A percentile compares a stretch with the other conserved stretches of the same genome.
Evolutionary conservation across 2,329 filamentous ascomycete species (phyloP).

Genomic region (Dactylellina sp.): DNA sequence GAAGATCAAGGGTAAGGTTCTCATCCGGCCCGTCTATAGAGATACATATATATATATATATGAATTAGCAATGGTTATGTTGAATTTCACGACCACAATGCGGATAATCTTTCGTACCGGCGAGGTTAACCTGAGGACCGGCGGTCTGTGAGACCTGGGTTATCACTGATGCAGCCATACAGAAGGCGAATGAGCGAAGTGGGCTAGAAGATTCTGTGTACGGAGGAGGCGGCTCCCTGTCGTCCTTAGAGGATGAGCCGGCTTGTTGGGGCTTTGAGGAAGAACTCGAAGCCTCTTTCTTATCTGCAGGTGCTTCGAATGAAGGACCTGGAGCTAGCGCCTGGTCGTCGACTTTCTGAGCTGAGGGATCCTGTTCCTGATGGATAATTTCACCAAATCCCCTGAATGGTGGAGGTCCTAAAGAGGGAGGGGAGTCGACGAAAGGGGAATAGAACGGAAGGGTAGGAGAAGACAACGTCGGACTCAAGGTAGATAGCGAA

Average conservation of each 20-base stretch:
- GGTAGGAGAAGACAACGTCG: conserved; percentile 40
- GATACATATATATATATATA: conserved; percentile 56
- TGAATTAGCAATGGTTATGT: conserved; percentile 1
- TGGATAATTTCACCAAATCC: conserved; percentile 56
- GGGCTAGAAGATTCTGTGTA: conserved; percentile 96
- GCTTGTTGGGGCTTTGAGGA: conserved; percentile 50
- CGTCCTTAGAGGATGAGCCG: conserved; percentile 67
- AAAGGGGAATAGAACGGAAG: conserved; percentile 56
- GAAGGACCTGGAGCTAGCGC: conserved; percentile 49
- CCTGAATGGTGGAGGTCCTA: conserved; percentile 48
- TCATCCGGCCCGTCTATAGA: conserved; percentile 83
- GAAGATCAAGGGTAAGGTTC: conserved; percentile 91
- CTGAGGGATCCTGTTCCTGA: conserved; percentile 49
- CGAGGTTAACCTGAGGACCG: conserved; percentile 85
- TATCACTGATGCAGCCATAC: conserved; percentile 99
- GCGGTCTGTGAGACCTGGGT: conserved; percentile 93
- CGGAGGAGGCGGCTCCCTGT: conserved; percentile 92
- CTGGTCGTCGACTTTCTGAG: conserved; percentile 40
- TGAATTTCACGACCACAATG: neutral
- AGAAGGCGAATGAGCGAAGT: conserved; percentile 89
- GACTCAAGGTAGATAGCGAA: conserved; percentile 42
- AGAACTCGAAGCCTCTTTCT: conserved; percentile 43
- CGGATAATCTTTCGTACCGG: conserved; percentile 70
- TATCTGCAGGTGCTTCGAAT: conserved; percentile 35
- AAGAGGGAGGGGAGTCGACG: conserved; percentile 48